phyloP scores from a whole-genome alignment of 208 protist genomes.

The Trichomonas gallinae region DNA sequence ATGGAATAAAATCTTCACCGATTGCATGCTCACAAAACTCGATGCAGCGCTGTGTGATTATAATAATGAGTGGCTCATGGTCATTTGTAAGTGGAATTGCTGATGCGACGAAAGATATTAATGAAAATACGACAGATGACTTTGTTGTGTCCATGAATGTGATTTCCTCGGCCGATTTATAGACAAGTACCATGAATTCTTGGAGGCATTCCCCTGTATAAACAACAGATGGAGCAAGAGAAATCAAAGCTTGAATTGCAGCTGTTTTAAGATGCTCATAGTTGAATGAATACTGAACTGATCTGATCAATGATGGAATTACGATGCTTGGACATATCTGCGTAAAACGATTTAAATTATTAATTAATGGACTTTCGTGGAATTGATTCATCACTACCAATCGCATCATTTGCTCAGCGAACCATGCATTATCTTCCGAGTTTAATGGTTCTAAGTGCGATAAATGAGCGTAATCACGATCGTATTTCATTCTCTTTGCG shows the following conservation, averaged over 20 bases:
- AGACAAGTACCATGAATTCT: not conserved
- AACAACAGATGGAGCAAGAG: not conserved
- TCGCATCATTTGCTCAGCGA: not conserved
- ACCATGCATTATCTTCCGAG: not conserved
- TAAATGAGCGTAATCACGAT: not conserved
- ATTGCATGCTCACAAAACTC: not conserved
- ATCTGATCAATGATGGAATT: not conserved
- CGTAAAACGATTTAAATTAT: not conserved
- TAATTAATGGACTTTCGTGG: not conserved
- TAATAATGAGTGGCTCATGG: not conserved
- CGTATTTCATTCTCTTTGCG: not conserved
- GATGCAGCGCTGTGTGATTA: not conserved
- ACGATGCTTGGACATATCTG: not conserved
- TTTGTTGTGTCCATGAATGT: slow-evolving; percentile 4
- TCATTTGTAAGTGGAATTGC: not conserved
- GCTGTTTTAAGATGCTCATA: not conserved
- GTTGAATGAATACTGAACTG: not conserved
- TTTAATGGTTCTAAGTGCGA: not conserved
- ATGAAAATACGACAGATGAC: not conserved
- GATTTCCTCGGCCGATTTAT: not conserved
- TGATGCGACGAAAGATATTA: not conserved
- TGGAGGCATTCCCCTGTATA: not conserved
- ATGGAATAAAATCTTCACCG: not conserved
- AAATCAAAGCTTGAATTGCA: not conserved
- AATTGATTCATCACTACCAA: not conserved